Evolutionary conservation across 805 yeast genomes (phyloP), one percentile per base, ranked within the genome.

Genomic region (Lipomyces oligophaga): DNA sequence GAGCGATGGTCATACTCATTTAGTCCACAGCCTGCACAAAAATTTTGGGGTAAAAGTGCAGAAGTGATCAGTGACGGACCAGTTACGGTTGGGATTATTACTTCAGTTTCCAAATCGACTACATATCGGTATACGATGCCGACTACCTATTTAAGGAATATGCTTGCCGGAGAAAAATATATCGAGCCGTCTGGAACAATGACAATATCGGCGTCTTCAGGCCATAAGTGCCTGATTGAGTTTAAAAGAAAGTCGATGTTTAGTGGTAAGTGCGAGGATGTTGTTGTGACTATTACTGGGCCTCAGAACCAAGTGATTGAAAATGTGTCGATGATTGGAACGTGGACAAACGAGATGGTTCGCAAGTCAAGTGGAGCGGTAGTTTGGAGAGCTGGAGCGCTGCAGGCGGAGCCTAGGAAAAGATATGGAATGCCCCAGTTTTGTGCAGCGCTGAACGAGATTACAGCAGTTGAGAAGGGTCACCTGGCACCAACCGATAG

Each of bases 141-240:
- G 5, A 79, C 84, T 1, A 80, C 94, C 0, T 74, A 85, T 58
- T 67, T 93, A 58, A 82, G 90, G 59, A 90, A 90, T 62, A 74
- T 93, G 38, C 79, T 93, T 59, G 96, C 97, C 1, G 97, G 98
- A 21, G 98, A 93, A 60, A 84, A 87, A 63, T 93, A 89, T 64
- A 73, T 86, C 11, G 98, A 93, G 62, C 98, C 98, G 1, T 71
- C 75, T 2, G 80, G 85, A 15, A 66, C 79, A 2, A 72, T 86
- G 50, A 78, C 81, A 0, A 72, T 93, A 1, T 78, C 88, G 2
- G 44, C 57, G 18, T 77, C 86, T 1, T 70, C 69, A n/a, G 94
- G 94, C 0, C 71, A 74, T 33, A 77, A 72, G 52, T 85, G 95
- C 0, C 72, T 75, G 2, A 80, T 85, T 16, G 83, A 78, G 41